Percentiles rank a stretch among this genome's conserved stretches.
These are phyloP conservation scores for Mycena epipterygia DNA, from an alignment of 768 basidiomycete species.

Conservation along the genomic window DNA sequence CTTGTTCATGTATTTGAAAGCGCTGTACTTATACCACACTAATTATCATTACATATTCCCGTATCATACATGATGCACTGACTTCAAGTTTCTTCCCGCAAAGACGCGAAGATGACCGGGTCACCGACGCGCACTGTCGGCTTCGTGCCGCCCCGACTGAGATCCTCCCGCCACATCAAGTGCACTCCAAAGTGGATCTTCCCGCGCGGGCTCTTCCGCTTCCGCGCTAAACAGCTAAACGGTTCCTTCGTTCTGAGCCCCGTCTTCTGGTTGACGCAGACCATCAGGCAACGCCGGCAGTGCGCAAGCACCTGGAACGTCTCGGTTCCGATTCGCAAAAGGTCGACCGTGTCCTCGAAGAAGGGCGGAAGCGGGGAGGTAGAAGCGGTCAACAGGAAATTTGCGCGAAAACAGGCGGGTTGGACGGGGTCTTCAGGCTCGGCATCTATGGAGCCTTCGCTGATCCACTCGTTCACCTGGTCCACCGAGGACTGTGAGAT, in stretches of 20 bases:
- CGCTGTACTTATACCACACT: slow-evolving; percentile 20
- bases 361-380: slow-evolving; percentile 26
- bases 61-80: not conserved
- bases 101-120: slow-evolving; percentile 22
- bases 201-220: slow-evolving; percentile 29
- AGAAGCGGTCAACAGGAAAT: slow-evolving; percentile 30
- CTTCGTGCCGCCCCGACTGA: slow-evolving; percentile 20
- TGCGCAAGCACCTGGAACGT: slow-evolving; percentile 39
- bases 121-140: slow-evolving; percentile 23
- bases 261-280: slow-evolving; percentile 37
- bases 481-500: slow-evolving; percentile 36
- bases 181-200: slow-evolving; percentile 37
- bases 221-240: slow-evolving; percentile 35
- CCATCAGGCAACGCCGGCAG: slow-evolving; percentile 37
- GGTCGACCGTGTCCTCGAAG: slow-evolving; percentile 33
- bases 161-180: slow-evolving; percentile 36
- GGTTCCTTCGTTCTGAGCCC: slow-evolving; percentile 37
- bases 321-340: slow-evolving; percentile 35
- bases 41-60: slow-evolving; percentile 9
- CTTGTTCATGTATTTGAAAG: slow-evolving; percentile 9
- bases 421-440: slow-evolving; percentile 10
- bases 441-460: not conserved
- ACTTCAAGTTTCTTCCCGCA: not conserved
- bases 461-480: slow-evolving; percentile 35
- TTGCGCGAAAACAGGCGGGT: slow-evolving; percentile 35